Evolutionary conservation across 148 eudicot species (phyloP).

Genomic region (Rhododendron williamsianum): DNA sequence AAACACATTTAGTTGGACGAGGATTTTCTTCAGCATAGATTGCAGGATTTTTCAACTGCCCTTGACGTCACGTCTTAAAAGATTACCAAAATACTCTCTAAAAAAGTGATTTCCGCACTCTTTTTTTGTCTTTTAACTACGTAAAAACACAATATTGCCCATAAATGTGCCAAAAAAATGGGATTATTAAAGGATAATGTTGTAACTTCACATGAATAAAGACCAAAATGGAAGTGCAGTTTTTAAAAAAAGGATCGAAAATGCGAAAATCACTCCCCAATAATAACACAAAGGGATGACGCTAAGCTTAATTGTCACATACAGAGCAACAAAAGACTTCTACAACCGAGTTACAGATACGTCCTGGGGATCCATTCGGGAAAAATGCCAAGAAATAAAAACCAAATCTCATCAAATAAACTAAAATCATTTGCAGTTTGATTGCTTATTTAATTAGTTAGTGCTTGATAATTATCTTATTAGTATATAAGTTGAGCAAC

Average conservation of each 20-base stretch:
- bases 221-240: too few species aligned
- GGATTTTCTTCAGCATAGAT: not conserved
- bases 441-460: not conserved
- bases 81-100: not conserved
- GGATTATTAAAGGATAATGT: too few species aligned
- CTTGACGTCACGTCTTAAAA: not conserved
- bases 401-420: not conserved
- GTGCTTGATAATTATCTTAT: not conserved
- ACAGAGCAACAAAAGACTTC: not conserved
- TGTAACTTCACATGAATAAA: too few species aligned
- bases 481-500: not conserved
- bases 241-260: too few species aligned
- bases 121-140: too few species aligned
- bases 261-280: too few species aligned
- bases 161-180: too few species aligned
- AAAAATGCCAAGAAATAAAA: not conserved
- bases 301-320: not conserved
- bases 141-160: too few species aligned
- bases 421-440: not conserved
- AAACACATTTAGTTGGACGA: not conserved
- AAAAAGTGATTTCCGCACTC: not conserved
- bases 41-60: not conserved
- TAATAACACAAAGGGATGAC: not conserved
- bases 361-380: not conserved
- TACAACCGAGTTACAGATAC: not conserved